Conservation (phyloP, 352 stramenopile species). For the Phytophthora lateralis region DNA sequence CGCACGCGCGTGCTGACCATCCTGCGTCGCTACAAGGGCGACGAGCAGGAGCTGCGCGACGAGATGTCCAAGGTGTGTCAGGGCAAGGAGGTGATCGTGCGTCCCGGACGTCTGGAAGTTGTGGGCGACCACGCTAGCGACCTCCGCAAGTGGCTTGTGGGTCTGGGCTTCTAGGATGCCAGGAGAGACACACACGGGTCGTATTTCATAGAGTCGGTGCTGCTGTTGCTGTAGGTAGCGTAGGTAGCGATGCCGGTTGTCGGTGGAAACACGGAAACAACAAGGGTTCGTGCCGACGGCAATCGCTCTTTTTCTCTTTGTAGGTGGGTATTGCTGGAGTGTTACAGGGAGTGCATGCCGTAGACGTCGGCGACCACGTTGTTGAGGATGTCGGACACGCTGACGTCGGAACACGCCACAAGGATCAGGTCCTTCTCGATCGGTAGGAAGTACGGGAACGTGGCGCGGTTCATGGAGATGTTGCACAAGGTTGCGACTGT, state of each 20-base stretch:
- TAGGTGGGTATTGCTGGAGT: constrained; percentile 9
- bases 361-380: constrained; percentile 84
- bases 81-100: constrained; percentile 71
- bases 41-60: constrained; percentile 74
- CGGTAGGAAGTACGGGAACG: constrained; percentile 79
- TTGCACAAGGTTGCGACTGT: constrained; percentile 72
- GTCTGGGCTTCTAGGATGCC: constrained; percentile 73
- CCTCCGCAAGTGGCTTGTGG: constrained; percentile 85
- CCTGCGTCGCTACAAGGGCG: constrained; percentile 78
- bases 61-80: constrained; percentile 89
- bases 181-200: constrained; percentile 10
- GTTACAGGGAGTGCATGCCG: constrained; percentile 81
- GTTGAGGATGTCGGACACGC: constrained; percentile 79
- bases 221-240: constrained; percentile 4
- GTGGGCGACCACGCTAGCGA: constrained; percentile 71
- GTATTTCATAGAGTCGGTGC: constrained; percentile 28
- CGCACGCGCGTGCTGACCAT: constrained; percentile 89
- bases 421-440: constrained; percentile 81
- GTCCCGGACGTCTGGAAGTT: constrained; percentile 80
- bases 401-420: constrained; percentile 74
- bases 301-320: constrained; percentile 2
- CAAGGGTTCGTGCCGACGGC: constrained; percentile 10
- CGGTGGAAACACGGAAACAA: constrained; percentile 17
- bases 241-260: constrained; percentile 1
- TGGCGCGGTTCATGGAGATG: constrained; percentile 77